These are phyloP conservation scores for Candida corydali DNA, from an alignment of 805 yeast genomes.

Conservation along the genomic window DNA sequence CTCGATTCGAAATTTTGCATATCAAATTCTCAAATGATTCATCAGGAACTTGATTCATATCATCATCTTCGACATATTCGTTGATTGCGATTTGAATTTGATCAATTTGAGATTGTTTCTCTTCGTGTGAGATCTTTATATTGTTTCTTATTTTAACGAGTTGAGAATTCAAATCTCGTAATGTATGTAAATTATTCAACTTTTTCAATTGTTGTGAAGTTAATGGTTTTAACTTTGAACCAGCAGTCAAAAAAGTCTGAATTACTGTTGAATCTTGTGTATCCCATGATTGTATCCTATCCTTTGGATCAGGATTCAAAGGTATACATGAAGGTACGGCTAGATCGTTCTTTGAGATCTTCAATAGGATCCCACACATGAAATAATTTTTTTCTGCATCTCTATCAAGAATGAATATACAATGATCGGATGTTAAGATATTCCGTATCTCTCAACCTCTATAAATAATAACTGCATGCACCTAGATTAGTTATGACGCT, in stretches of 20 bases:
- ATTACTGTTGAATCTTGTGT: slow-evolving; percentile 4
- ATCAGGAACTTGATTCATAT: not conserved
- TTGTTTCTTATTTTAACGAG: slow-evolving; percentile 24
- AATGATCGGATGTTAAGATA: too few relatives aligned
- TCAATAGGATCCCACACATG: slow-evolving; percentile 59
- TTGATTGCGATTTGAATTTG: slow-evolving; percentile 14
- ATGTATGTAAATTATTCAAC: slow-evolving; percentile 20
- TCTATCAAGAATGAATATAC: too few relatives aligned
- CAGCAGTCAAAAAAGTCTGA: slow-evolving; percentile 5
- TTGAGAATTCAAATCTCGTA: slow-evolving; percentile 23
- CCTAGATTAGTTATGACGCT: too few relatives aligned
- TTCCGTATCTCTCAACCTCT: too few relatives aligned
- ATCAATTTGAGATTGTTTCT: slow-evolving; percentile 11
- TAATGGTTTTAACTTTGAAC: slow-evolving; percentile 7
- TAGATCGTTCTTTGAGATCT: slow-evolving; percentile 12
- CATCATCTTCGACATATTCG: slow-evolving; percentile 7
- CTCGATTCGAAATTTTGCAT: slow-evolving; percentile 52
- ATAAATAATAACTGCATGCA: too few relatives aligned
- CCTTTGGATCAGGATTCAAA: not conserved
- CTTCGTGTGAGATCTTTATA: slow-evolving; percentile 18
- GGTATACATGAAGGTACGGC: slow-evolving; percentile 8
- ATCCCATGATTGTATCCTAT: slow-evolving; percentile 9
- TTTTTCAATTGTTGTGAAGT: slow-evolving; percentile 21
- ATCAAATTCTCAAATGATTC: slow-evolving; percentile 18
- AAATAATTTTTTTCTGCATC: not conserved